These are phyloP conservation scores for Kwoniella sp. DNA, from an alignment of 768 basidiomycete species.

Conservation along the genomic window DNA sequence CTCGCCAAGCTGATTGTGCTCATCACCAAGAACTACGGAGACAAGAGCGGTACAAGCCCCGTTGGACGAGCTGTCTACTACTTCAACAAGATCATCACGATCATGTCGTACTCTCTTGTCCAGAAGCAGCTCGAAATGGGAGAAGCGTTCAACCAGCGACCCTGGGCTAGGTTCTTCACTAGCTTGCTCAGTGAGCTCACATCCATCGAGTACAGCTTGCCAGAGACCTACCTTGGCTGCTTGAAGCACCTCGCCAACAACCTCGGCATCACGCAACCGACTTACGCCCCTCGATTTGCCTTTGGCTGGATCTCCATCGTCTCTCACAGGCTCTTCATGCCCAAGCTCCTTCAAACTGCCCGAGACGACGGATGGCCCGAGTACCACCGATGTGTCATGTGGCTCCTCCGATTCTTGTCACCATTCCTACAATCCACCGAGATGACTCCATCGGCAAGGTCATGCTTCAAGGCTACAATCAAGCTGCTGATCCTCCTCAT, in stretches of 20 bases:
- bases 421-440: conserved; percentile 80
- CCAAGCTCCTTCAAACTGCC: conserved; percentile 81
- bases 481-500: conserved; percentile 90
- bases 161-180: conserved; percentile 98
- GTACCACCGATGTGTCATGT: conserved; percentile 90
- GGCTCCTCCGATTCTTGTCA: conserved; percentile 90
- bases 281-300: conserved; percentile 95
- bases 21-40: conserved; percentile 99
- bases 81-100: conserved; percentile 93
- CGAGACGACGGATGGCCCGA: conserved; percentile 96
- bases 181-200: conserved; percentile 91
- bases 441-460: conserved; percentile 75
- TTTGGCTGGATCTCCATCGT: conserved; percentile 98
- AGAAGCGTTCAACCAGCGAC: conserved; percentile 87
- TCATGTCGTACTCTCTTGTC: conserved; percentile 92
- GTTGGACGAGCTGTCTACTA: conserved; percentile 96
- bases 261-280: conserved; percentile 91
- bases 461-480: conserved; percentile 86
- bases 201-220: conserved; percentile 78
- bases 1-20: conserved; percentile 92
- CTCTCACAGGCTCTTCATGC: conserved; percentile 96
- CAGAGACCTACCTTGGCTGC: conserved; percentile 75
- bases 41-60: conserved; percentile 82
- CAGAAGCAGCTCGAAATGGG: conserved; percentile 95
- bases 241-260: conserved; percentile 88